These are phyloP conservation scores for Sphaerobolus stellatus DNA, from an alignment of 1,284 basidiomycete species.

Conservation along the genomic window DNA sequence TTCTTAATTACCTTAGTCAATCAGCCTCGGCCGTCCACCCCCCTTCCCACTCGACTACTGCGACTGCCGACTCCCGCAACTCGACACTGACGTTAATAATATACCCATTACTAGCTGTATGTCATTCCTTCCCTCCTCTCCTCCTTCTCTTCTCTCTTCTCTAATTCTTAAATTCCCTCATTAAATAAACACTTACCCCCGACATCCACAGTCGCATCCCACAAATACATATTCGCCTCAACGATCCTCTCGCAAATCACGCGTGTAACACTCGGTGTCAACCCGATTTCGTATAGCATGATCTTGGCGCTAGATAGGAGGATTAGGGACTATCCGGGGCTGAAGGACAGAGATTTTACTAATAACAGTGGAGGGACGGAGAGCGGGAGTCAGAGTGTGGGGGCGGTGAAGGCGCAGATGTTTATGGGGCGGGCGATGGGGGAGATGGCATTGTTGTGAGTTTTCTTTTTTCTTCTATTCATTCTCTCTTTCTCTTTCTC, in stretches of 20 bases:
- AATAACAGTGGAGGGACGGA: slow-evolving; percentile 43
- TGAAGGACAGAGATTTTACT: too few relatives aligned
- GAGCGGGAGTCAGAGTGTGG: slow-evolving; percentile 29
- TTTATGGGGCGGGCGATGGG: slow-evolving; percentile 27
- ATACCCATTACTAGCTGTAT: not conserved
- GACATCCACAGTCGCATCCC: slow-evolving; percentile 63
- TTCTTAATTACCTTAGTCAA: too few relatives aligned
- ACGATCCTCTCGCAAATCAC: slow-evolving; percentile 66
- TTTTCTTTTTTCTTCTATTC: too few relatives aligned
- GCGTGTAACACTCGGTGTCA: slow-evolving; percentile 60
- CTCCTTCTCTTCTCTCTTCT: too few relatives aligned
- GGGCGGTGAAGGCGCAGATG: slow-evolving; percentile 44
- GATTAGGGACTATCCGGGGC: slow-evolving; percentile 62
- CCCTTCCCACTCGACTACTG: slow-evolving; percentile 1
- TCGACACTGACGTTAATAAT: too few relatives aligned
- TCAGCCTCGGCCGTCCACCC: slow-evolving; percentile 1
- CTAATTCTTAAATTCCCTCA: too few relatives aligned
- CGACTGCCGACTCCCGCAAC: not conserved
- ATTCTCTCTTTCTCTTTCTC: too few relatives aligned
- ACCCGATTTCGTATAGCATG: slow-evolving; percentile 67
- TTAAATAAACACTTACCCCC: too few relatives aligned
- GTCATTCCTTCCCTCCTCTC: not conserved
- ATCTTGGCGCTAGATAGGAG: slow-evolving; percentile 74
- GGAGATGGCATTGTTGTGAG: too few relatives aligned
- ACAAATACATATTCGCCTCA: slow-evolving; percentile 71